Evolutionary conservation across 139 green algal genomes (phyloP).

Genomic region (Chlamydomonas sp.): DNA sequence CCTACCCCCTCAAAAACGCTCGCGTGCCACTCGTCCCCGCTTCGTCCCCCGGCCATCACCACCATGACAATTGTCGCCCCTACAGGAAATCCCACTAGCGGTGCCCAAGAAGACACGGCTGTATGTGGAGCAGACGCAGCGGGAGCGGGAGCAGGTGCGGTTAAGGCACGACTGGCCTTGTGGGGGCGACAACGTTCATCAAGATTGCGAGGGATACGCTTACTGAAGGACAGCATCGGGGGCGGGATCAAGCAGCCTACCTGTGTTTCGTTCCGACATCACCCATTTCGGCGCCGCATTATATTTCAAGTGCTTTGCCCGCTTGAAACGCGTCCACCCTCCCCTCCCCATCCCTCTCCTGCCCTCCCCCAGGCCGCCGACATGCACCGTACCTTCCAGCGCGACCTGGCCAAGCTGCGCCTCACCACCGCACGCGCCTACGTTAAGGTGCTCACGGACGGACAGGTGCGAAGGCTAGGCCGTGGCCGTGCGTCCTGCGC

Average conservation of each 20-base stretch:
- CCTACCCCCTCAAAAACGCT: too few relatives aligned
- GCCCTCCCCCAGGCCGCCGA: constrained; percentile 41
- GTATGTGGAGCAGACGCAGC: constrained; percentile 81
- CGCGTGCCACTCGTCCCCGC: not conserved
- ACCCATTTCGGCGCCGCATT: too few relatives aligned
- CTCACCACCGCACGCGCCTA: constrained; percentile 71
- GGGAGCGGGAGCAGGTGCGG: constrained; percentile 58
- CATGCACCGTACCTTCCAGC: constrained; percentile 76
- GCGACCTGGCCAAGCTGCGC: constrained; percentile 73
- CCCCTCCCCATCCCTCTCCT: not conserved
- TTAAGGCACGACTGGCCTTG: not conserved
- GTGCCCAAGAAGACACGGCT: constrained; percentile 82
- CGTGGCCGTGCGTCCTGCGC: not conserved
- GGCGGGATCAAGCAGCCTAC: too few relatives aligned
- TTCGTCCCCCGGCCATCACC: not conserved
- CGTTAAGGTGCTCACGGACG: constrained; percentile 79
- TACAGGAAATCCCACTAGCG: constrained; percentile 76
- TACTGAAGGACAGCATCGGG: too few relatives aligned
- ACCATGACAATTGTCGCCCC: too few relatives aligned
- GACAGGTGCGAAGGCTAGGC: constrained; percentile 49
- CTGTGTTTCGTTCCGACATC: too few relatives aligned
- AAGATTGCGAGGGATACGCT: too few relatives aligned
- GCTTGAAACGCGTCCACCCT: constrained; percentile 9
- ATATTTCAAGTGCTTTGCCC: too few relatives aligned
- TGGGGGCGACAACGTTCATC: too few relatives aligned